Conservation (phyloP, 192 early-diverging fungal species). For the Rhizophagus clarus region DNA sequence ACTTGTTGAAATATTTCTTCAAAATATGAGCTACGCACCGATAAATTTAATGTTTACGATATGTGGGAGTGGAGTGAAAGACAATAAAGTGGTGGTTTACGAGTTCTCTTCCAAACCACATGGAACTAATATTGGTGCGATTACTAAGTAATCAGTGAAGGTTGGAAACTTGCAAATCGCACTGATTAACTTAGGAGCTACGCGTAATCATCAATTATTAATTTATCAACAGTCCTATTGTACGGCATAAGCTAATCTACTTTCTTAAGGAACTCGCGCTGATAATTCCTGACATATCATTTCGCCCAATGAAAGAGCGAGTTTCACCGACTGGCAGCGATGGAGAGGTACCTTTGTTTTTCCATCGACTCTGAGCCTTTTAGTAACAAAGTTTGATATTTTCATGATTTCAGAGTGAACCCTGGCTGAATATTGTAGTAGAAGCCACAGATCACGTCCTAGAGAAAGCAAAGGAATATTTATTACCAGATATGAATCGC, state of each 20-base stretch:
- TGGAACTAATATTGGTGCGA: constrained; percentile 6
- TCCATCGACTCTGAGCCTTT: not conserved
- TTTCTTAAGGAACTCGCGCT: constrained; percentile 21
- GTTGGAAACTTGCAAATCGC: not conserved
- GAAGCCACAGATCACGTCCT: not conserved
- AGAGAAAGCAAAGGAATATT: not conserved
- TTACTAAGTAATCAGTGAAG: not conserved
- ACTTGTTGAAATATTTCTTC: not conserved
- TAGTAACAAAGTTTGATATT: not conserved
- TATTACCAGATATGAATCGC: not conserved
- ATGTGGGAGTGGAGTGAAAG: constrained; percentile 27
- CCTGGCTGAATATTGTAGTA: constrained; percentile 13
- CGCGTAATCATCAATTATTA: constrained; percentile 12
- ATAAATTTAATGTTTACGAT: constrained; percentile 14
- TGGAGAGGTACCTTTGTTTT: constrained; percentile 1
- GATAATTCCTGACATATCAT: not conserved
- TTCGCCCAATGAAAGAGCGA: not conserved
- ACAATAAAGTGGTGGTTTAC: constrained; percentile 18
- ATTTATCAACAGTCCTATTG: constrained; percentile 27
- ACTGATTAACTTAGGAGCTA: not conserved
- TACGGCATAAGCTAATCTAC: constrained; percentile 2
- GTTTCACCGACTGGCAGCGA: not conserved
- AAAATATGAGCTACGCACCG: constrained; percentile 4
- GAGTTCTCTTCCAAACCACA: not conserved
- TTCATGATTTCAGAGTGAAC: not conserved